Percentiles rank a stretch among this genome's conserved stretches.
phyloP scores from a whole-genome alignment of 345 rosid species.

The Hypericum androsaemum region DNA sequence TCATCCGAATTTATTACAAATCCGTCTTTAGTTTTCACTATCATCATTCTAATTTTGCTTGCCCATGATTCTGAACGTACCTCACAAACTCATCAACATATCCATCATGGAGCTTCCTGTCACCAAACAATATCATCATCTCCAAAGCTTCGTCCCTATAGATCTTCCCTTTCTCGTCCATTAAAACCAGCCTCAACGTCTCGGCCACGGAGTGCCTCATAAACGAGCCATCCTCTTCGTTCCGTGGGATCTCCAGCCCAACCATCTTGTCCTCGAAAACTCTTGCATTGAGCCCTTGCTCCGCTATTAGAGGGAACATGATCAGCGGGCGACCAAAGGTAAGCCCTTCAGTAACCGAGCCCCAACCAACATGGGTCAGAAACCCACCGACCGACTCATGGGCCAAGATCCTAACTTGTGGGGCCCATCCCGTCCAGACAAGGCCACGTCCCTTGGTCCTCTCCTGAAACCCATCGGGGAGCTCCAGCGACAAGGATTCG shows the following conservation, averaged over 20 bases:
- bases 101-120: not conserved
- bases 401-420: slow-evolving; percentile 13
- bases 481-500: too few relatives aligned
- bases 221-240: slow-evolving; percentile 16
- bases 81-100: not conserved
- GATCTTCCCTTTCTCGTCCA: slow-evolving; percentile 10
- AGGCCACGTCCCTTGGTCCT: slow-evolving; percentile 11
- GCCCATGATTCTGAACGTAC: not conserved
- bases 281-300: slow-evolving; percentile 16
- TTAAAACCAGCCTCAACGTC: slow-evolving; percentile 16
- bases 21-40: too few relatives aligned
- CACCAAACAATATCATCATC: slow-evolving; percentile 10
- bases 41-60: too few relatives aligned
- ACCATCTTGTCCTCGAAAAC: slow-evolving; percentile 7
- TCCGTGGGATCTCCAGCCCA: slow-evolving; percentile 15
- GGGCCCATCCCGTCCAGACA: slow-evolving; percentile 18
- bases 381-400: slow-evolving; percentile 22
- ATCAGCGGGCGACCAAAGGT: slow-evolving; percentile 13
- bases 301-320: slow-evolving; percentile 4
- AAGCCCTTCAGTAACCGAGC: slow-evolving; percentile 20
- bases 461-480: slow-evolving; percentile 9
- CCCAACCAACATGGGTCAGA: slow-evolving; percentile 23
- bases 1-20: too few relatives aligned
- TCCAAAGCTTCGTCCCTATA: slow-evolving; percentile 14
- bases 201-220: slow-evolving; percentile 10